Evolutionary conservation across 805 yeast genomes (phyloP).

Genomic region (Nematodospora valgi): DNA sequence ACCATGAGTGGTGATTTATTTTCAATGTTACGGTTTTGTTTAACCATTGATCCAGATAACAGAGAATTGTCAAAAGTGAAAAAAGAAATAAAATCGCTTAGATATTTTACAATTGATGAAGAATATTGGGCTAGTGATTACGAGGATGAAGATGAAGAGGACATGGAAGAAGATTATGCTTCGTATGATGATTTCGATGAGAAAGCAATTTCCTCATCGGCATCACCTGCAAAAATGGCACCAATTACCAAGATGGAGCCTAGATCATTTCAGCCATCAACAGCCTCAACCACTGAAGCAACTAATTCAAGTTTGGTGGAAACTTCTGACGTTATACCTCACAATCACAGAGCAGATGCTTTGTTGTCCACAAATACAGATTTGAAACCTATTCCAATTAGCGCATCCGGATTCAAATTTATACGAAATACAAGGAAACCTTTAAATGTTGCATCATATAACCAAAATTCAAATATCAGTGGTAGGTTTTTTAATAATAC

Average conservation of each 20-base stretch:
- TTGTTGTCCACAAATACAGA: constrained; percentile 35
- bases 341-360: constrained; percentile 35
- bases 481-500: constrained; percentile 1
- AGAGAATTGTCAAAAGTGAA: constrained; percentile 64
- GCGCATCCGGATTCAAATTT: constrained; percentile 21
- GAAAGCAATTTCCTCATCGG: neutral
- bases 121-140: constrained; percentile 49
- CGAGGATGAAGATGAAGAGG: constrained; percentile 34
- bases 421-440: constrained; percentile 52
- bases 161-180: constrained; percentile 22
- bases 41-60: constrained; percentile 84
- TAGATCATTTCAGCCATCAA: too few relatives aligned
- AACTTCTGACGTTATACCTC: too few relatives aligned
- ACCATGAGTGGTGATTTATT: constrained; percentile 84
- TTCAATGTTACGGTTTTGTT: constrained; percentile 70
- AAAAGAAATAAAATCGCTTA: constrained; percentile 54
- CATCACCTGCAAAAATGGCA: neutral
- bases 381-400: constrained; percentile 40
- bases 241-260: too few relatives aligned
- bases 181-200: constrained; percentile 8
- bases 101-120: constrained; percentile 80
- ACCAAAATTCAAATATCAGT: constrained; percentile 17
- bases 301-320: too few relatives aligned
- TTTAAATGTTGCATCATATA: constrained; percentile 62
- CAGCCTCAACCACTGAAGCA: neutral